Percentiles rank a stretch among this genome's conserved stretches.
phyloP scores from a whole-genome alignment of 805 yeast genomes.

The Metschnikowia similis region DNA sequence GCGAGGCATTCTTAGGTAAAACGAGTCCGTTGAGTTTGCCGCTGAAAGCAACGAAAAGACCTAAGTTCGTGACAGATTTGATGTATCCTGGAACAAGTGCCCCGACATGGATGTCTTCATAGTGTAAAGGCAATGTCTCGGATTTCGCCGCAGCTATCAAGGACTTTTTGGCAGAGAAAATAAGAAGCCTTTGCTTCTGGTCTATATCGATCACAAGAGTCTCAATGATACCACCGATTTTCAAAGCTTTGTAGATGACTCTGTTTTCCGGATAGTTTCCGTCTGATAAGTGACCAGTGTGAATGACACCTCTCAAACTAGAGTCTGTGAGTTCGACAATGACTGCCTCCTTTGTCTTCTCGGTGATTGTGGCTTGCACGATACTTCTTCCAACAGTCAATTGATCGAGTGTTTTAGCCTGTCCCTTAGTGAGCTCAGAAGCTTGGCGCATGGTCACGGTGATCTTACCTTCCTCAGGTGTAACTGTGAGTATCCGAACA shows the following conservation, averaged over 20 bases:
- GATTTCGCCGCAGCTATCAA: conserved; percentile 60
- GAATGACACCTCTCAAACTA: conserved; percentile 62
- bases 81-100: conserved; percentile 66
- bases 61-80: conserved; percentile 70
- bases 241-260: conserved; percentile 54
- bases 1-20: conserved; percentile 65
- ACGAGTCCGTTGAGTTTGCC: conserved; percentile 80
- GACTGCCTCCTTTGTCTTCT: conserved; percentile 70
- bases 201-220: conserved; percentile 69
- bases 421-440: conserved; percentile 45
- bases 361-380: conserved; percentile 57
- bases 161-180: conserved; percentile 60
- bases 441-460: conserved; percentile 73
- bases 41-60: conserved; percentile 80
- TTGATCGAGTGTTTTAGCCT: conserved; percentile 40
- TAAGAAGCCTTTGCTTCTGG: conserved; percentile 53
- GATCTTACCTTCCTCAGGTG: conserved; percentile 49
- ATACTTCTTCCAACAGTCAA: conserved; percentile 61
- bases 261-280: conserved; percentile 71
- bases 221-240: conserved; percentile 59
- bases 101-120: conserved; percentile 53
- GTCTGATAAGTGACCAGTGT: conserved; percentile 73
- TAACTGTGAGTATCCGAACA: conserved; percentile 60
- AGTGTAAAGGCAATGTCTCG: conserved; percentile 51
- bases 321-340: conserved; percentile 55